Evolutionary conservation across 495 filamentous ascomycete species (phyloP).

Genomic region (Trichoderma asperelloides): DNA sequence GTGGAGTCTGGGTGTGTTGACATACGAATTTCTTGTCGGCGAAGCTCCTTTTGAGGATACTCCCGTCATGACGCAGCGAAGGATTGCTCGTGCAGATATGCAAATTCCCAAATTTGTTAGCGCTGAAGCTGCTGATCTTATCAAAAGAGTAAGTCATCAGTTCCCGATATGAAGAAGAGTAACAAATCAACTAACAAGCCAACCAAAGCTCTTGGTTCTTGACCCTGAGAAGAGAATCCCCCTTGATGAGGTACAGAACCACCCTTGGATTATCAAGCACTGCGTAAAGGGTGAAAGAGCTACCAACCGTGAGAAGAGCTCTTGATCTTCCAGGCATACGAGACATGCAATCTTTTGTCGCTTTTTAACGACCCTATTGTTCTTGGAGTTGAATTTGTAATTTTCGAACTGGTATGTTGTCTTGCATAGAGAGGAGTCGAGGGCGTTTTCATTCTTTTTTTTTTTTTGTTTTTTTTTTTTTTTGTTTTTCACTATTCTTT

Average conservation of each 20-base stretch:
- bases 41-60: constrained; percentile 97
- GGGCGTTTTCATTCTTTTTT: background rate
- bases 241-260: constrained; percentile 77
- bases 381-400: background rate
- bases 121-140: constrained; percentile 82
- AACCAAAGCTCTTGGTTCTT: constrained; percentile 74
- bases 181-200: constrained; percentile 4
- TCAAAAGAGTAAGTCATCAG: constrained; percentile 60
- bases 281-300: constrained; percentile 70
- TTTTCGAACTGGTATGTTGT: background rate
- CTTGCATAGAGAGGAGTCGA: background rate
- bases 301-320: constrained; percentile 37
- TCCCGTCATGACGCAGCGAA: constrained; percentile 84
- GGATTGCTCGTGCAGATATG: constrained; percentile 89
- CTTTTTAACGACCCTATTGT: background rate
- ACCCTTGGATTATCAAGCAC: constrained; percentile 97
- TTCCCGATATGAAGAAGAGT: constrained; percentile 8
- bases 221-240: constrained; percentile 91
- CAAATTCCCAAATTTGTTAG: constrained; percentile 83
- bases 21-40: constrained; percentile 92
- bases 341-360: background rate
- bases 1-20: constrained; percentile 91
- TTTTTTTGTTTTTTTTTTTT: background rate
- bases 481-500: no score
- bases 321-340: background rate